These are phyloP conservation scores for Apiotrichum sp. DNA, from an alignment of 1,284 basidiomycete species.

Conservation along the genomic window DNA sequence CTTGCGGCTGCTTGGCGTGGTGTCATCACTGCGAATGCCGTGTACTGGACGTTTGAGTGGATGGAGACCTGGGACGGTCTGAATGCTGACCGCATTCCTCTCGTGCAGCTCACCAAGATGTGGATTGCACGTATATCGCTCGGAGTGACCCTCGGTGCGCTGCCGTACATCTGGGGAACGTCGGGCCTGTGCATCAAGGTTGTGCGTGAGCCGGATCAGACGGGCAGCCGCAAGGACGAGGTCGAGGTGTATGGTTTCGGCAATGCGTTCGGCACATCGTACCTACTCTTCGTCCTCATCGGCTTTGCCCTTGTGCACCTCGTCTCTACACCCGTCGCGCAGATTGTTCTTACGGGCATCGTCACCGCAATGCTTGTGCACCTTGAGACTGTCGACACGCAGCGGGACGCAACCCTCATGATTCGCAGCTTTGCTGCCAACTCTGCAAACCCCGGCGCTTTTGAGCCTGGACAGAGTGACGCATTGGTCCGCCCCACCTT, in stretches of 20 bases:
- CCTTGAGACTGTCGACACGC: slow-evolving; percentile 71
- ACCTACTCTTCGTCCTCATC: slow-evolving; percentile 71
- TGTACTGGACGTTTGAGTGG: slow-evolving; percentile 77
- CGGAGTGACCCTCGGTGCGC: slow-evolving; percentile 53
- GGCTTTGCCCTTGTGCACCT: slow-evolving; percentile 60
- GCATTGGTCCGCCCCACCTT: slow-evolving; percentile 53
- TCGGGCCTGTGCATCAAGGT: slow-evolving; percentile 68
- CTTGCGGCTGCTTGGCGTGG: slow-evolving; percentile 58
- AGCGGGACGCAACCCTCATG: slow-evolving; percentile 62
- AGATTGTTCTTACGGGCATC: slow-evolving; percentile 63
- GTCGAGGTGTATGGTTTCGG: slow-evolving; percentile 78
- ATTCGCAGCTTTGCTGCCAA: slow-evolving; percentile 23
- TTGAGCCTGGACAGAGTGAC: slow-evolving; percentile 48
- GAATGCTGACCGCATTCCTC: slow-evolving; percentile 29
- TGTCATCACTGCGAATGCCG: slow-evolving; percentile 56
- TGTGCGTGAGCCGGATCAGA: slow-evolving; percentile 41
- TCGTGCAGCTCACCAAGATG: slow-evolving; percentile 56
- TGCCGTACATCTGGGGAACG: slow-evolving; percentile 61
- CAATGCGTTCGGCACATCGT: slow-evolving; percentile 82
- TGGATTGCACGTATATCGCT: slow-evolving; percentile 59
- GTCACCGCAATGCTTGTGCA: slow-evolving; percentile 63
- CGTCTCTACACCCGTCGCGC: slow-evolving; percentile 71
- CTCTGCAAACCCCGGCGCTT: slow-evolving; percentile 20
- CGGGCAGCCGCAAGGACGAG: slow-evolving; percentile 44
- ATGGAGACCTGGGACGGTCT: slow-evolving; percentile 51